Evolutionary conservation across 345 rosid species (phyloP), one percentile per base, ranked within the genome.

Genomic region (Linum lewisii): DNA sequence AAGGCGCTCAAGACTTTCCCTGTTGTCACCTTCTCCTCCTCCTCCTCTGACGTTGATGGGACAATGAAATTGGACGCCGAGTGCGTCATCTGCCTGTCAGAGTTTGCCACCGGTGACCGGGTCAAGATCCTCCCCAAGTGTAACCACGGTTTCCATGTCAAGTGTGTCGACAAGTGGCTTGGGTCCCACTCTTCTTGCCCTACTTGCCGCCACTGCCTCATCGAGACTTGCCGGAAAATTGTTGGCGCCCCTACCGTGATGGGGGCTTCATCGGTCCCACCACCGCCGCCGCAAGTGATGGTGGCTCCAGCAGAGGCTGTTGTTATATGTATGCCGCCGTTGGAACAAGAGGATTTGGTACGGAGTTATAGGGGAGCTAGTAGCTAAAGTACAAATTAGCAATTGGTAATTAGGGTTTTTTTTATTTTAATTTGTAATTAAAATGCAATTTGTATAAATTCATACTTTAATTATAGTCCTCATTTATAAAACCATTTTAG

Each of bases 141-240:
- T 20, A 61, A 65, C 7, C 74, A 70, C 57, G 74, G 69, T 6
- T 70, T 70, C 60, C 74, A 70, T 29, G 69, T 64, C 51, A 65
- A 37, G 16, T 70, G 74, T 49, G 64, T 70, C 49, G 74, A 70
- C 38, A 70, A 61, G 2, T 70, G 74, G 74, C 74, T 70, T 47
- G 26, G 65, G 53, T 70, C 69, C 11, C 74, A 70, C 74, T 70
- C 74, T 8, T 70, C 74, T 21, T 70, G 74, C 62, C 74, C 74
- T 2, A 65, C 61, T 38, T 70, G 74, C 24, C 64, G 74, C 20
- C 69, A 47, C 22, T 65, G 47, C 47, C 47, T 42, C 47, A 42
- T 42, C 47, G 47, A 42, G 1, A 42, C 47, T 1, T 42, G 47
- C 47, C 47, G 18, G 47, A 42, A 42, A 42, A 42, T 42, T 4